Evolutionary conservation across 2,329 filamentous ascomycete genomes (phyloP).

Genomic region (Eutypa lata): DNA sequence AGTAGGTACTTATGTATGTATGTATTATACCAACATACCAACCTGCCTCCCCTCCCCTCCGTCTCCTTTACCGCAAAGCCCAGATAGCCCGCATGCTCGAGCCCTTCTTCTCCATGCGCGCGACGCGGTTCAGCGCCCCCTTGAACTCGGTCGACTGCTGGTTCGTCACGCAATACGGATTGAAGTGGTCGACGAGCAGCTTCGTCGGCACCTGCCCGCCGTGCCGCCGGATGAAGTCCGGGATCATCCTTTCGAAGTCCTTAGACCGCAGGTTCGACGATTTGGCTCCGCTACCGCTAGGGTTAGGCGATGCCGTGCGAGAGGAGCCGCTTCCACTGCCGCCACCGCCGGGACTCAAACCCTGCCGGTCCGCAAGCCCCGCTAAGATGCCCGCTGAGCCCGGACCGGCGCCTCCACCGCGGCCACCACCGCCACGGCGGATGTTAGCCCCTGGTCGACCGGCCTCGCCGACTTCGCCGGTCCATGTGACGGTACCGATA

Average conservation of each 20-base stretch:
- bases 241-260: slow-evolving; percentile 71
- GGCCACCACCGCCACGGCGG: slow-evolving; percentile 39
- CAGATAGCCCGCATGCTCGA: slow-evolving; percentile 53
- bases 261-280: slow-evolving; percentile 44
- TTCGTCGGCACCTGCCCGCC: slow-evolving; percentile 78
- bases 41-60: too few species aligned
- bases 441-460: slow-evolving; percentile 61
- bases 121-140: slow-evolving; percentile 72
- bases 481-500: slow-evolving; percentile 90
- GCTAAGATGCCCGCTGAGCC: slow-evolving; percentile 54
- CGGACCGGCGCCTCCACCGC: slow-evolving; percentile 34
- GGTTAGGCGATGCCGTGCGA: slow-evolving; percentile 29
- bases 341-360: slow-evolving; percentile 27
- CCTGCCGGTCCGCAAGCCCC: slow-evolving; percentile 56
- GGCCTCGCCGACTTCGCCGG: slow-evolving; percentile 74
- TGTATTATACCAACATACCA: too few species aligned
- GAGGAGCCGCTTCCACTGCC: slow-evolving; percentile 36
- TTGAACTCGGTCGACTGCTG: slow-evolving; percentile 78
- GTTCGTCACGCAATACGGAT: slow-evolving; percentile 68
- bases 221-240: slow-evolving; percentile 73
- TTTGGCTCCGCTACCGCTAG: slow-evolving; percentile 1
- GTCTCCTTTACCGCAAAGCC: slow-evolving; percentile 32
- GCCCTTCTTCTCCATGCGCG: slow-evolving; percentile 61
- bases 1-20: too few species aligned
- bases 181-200: slow-evolving; percentile 87